Evolutionary conservation across 2,329 filamentous ascomycete species (phyloP), one percentile per base, ranked within the genome.

Genomic region (Hymenoscyphus fraxineus): DNA sequence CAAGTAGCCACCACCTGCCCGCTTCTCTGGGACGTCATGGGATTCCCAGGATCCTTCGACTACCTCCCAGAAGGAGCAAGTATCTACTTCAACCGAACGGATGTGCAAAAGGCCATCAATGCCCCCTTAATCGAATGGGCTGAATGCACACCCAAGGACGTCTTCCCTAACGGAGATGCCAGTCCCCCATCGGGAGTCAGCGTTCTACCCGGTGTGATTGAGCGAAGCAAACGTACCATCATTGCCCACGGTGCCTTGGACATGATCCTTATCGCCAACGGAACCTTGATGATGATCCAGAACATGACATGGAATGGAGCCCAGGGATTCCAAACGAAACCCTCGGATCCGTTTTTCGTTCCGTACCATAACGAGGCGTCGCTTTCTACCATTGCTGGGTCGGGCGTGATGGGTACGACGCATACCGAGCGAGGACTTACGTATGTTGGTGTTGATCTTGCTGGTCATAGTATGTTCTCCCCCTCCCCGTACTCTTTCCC

Each of bases 381-480:
- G 82, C 71, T 89, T 90, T 74, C 90, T 16, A 89, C 89, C 0
- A 80, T 94, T 74, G 85, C 87, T 0, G 89, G 82, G 0, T 80
- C 83, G 0, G 91, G 91, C 1, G 80, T 90, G 0, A 80, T 92
- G 74, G 92, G 92, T 0, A 86, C 84, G 0, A 83, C 83, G 16
- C 86, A 90, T 70, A 88, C 86, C 0, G 92, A 96, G 80, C 82
- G 92, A 54, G 90, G 90, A 0, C 77, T 96, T 58, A 95, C 91
- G 0, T 91, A 85, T 68, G 86, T 87, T 2, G 83, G 83, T 39
- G 81, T 92, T 62, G 80, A 84, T 47, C 73, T 88, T 12, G 79
- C 82, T 0, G 91, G 91, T 0, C 88, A 93, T 77, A 89, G 65
- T 70, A 67, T 66, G 65, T 64, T 51, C 22, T 47, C 5, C 44